These are phyloP conservation scores for Henckelia pumila DNA, from an alignment of 257 asterid genomes.

Conservation along the genomic window DNA sequence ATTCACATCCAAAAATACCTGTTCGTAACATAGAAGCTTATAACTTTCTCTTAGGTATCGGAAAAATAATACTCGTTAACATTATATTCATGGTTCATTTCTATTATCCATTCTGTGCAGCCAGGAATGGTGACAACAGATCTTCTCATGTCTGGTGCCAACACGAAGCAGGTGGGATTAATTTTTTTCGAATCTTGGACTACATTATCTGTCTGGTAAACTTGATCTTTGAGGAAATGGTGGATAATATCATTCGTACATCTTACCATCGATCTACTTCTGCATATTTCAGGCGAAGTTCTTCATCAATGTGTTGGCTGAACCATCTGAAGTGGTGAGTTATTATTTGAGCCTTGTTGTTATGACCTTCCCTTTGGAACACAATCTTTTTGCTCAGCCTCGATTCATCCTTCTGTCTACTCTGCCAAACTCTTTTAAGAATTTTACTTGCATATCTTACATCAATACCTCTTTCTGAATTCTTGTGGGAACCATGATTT, in stretches of 20 bases:
- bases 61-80: background rate
- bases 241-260: slow-evolving; percentile 1
- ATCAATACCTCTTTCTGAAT: too few relatives aligned
- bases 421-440: background rate
- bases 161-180: slow-evolving; percentile 73
- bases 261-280: background rate
- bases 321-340: slow-evolving; percentile 88
- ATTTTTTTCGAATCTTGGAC: background rate
- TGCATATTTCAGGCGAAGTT: slow-evolving; percentile 75
- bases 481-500: too few relatives aligned
- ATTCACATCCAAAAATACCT: too few relatives aligned
- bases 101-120: slow-evolving; percentile 38
- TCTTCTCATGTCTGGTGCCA: slow-evolving; percentile 95
- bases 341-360: background rate
- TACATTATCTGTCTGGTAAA: slow-evolving; percentile 7
- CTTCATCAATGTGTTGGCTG: slow-evolving; percentile 94
- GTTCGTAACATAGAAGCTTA: too few relatives aligned
- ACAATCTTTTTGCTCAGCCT: background rate
- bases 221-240: slow-evolving; percentile 9
- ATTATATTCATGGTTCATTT: background rate
- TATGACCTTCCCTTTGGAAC: background rate
- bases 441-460: background rate
- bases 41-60: background rate
- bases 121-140: slow-evolving; percentile 99
- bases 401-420: background rate